Evolutionary conservation across 768 basidiomycete genomes (phyloP).

Genomic region (Amanita molliuscula): DNA sequence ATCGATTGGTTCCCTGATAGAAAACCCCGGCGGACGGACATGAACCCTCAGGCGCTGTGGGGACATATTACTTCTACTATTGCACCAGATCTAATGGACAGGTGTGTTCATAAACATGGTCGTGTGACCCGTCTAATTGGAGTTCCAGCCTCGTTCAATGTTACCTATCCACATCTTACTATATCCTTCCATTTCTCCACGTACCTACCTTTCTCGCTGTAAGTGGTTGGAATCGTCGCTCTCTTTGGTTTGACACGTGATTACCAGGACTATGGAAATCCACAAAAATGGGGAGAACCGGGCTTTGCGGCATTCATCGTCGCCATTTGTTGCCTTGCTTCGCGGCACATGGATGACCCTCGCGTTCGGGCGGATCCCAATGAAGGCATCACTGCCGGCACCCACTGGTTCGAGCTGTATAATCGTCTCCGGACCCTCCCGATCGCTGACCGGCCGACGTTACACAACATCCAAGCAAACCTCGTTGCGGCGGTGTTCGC

Average conservation of each 20-base stretch:
- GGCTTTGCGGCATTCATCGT: slow-evolving; percentile 93
- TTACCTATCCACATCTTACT: slow-evolving; percentile 88
- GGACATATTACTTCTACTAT: slow-evolving; percentile 79
- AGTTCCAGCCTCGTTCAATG: slow-evolving; percentile 59
- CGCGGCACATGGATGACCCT: slow-evolving; percentile 87
- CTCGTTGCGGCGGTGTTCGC: slow-evolving; percentile 91
- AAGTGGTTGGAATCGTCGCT: slow-evolving; percentile 17
- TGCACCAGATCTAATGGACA: slow-evolving; percentile 88
- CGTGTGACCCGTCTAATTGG: background rate
- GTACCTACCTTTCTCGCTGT: slow-evolving; percentile 82
- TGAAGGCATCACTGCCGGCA: slow-evolving; percentile 83
- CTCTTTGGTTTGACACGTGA: slow-evolving; percentile 5
- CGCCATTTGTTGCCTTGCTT: slow-evolving; percentile 85
- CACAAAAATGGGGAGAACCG: slow-evolving; percentile 91
- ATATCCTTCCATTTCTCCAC: slow-evolving; percentile 86
- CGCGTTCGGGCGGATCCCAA: slow-evolving; percentile 74
- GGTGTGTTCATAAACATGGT: slow-evolving; percentile 33
- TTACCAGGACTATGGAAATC: slow-evolving; percentile 80
- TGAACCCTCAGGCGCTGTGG: slow-evolving; percentile 85
- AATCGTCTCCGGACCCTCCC: slow-evolving; percentile 80
- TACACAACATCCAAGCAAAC: slow-evolving; percentile 88
- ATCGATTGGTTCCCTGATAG: slow-evolving; percentile 80
- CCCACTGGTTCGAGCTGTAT: slow-evolving; percentile 88
- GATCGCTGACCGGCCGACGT: slow-evolving; percentile 77
- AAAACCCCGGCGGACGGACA: slow-evolving; percentile 58